A percentile compares a stretch with the other conserved stretches of the same genome.
phyloP scores from a whole-genome alignment of 2,329 filamentous ascomycete genomes.

The Colletotrichum brevisporum region DNA sequence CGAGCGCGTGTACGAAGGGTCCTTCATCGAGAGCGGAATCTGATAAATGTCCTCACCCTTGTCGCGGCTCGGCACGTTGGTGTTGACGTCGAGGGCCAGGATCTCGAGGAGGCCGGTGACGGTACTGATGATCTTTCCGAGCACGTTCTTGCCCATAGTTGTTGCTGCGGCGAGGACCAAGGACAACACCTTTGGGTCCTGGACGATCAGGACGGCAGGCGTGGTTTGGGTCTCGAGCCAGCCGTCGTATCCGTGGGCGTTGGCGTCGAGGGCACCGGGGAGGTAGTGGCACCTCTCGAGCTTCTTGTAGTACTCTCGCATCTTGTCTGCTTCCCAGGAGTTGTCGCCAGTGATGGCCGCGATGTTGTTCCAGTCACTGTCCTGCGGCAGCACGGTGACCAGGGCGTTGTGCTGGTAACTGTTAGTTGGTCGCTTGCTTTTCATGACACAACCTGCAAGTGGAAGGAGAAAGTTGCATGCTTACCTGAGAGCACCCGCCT shows the following conservation, averaged over 20 bases:
- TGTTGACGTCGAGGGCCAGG: conserved; percentile 19
- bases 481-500: conserved; percentile 59
- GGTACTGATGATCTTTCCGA: conserved; percentile 15
- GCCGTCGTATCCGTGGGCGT: conserved; percentile 68
- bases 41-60: conserved; percentile 40
- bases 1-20: conserved; percentile 57
- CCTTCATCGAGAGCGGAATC: conserved; percentile 62
- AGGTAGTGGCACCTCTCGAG: conserved; percentile 70
- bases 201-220: conserved; percentile 9
- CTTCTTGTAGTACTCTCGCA: conserved; percentile 70
- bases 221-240: conserved; percentile 55
- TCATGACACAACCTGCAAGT: no score
- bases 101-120: conserved; percentile 15
- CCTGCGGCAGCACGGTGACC: conserved; percentile 69
- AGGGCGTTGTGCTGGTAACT: conserved; percentile 68
- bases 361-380: conserved; percentile 72
- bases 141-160: conserved; percentile 22
- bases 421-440: background rate
- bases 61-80: conserved; percentile 12
- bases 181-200: conserved; percentile 28
- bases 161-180: conserved; percentile 29
- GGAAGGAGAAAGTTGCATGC: background rate
- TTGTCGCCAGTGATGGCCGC: conserved; percentile 70
- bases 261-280: conserved; percentile 49
- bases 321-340: conserved; percentile 69